These are phyloP conservation scores for Dittrichia graveolens DNA, from an alignment of 129 eudicot species.

Conservation along the genomic window DNA sequence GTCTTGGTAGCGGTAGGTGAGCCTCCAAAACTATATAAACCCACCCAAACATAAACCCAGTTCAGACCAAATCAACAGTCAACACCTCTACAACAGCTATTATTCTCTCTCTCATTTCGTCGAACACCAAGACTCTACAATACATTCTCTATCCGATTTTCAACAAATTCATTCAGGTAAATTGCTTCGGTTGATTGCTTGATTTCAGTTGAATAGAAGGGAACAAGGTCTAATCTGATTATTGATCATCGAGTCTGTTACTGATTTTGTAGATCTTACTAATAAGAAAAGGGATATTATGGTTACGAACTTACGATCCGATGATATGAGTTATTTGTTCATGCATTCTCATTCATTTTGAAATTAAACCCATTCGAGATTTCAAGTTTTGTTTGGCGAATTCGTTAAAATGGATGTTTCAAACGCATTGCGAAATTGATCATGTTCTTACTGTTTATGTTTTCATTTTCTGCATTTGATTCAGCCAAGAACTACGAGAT, in stretches of 20 bases:
- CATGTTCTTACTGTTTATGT: neutral
- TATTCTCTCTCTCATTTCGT: conserved; percentile 24
- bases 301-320: too few relatives aligned
- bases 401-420: neutral
- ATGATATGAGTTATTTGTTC: too few relatives aligned
- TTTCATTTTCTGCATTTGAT: conserved; percentile 2
- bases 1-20: conserved; percentile 26
- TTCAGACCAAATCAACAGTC: conserved; percentile 24
- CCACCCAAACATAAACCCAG: conserved; percentile 17
- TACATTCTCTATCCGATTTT: neutral
- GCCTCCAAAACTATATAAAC: conserved; percentile 28
- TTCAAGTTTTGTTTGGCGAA: neutral
- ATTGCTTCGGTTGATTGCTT: neutral
- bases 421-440: too few relatives aligned
- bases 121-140: conserved; percentile 15
- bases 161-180: neutral
- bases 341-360: too few relatives aligned
- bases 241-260: neutral
- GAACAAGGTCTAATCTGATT: neutral
- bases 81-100: neutral
- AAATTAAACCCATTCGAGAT: too few relatives aligned
- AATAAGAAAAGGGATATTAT: too few relatives aligned
- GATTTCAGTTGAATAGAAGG: neutral
- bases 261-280: too few relatives aligned
- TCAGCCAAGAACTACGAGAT: neutral